Conservation (phyloP, 495 filamentous ascomycete genomes). For the Extremus antarcticus region DNA sequence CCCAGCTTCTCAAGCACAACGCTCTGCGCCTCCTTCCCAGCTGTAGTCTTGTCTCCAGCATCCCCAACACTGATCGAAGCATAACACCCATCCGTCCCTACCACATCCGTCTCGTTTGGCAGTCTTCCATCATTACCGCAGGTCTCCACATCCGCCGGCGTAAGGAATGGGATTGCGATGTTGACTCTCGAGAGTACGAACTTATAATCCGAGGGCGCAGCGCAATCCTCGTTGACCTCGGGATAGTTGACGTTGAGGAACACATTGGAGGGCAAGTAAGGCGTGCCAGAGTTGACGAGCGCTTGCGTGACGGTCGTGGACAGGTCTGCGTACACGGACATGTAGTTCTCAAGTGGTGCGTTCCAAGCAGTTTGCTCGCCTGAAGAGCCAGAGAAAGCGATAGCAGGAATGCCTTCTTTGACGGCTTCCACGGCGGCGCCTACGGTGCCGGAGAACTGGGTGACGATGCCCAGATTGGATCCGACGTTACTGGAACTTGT, state of each 20-base stretch:
- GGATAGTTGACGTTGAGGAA: conserved; percentile 63
- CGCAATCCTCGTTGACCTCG: conserved; percentile 38
- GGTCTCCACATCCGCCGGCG: conserved; percentile 42
- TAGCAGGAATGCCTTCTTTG: conserved; percentile 46
- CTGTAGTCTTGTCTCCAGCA: conserved; percentile 47
- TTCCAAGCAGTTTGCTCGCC: conserved; percentile 44
- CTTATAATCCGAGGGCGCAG: conserved; percentile 38
- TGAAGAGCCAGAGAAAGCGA: conserved; percentile 51
- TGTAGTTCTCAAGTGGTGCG: conserved; percentile 36
- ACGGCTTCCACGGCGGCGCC: conserved; percentile 49
- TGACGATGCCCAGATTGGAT: conserved; percentile 42
- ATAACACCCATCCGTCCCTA: conserved; percentile 42
- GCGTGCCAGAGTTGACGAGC: conserved; percentile 42
- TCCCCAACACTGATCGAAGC: conserved; percentile 53
- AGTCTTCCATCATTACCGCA: conserved; percentile 44
- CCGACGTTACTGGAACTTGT: conserved; percentile 34
- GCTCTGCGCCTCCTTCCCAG: conserved; percentile 42
- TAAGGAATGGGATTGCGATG: conserved; percentile 38
- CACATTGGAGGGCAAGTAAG: conserved; percentile 46
- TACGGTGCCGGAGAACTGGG: conserved; percentile 51
- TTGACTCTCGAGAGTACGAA: conserved; percentile 53
- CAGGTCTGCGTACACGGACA: conserved; percentile 49
- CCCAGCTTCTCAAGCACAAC: conserved; percentile 45
- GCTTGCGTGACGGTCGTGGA: conserved; percentile 45
- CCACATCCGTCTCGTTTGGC: conserved; percentile 46